Evolutionary conservation across 1,284 basidiomycete genomes (phyloP).

Genomic region (Sanguinoderma infundibulare): DNA sequence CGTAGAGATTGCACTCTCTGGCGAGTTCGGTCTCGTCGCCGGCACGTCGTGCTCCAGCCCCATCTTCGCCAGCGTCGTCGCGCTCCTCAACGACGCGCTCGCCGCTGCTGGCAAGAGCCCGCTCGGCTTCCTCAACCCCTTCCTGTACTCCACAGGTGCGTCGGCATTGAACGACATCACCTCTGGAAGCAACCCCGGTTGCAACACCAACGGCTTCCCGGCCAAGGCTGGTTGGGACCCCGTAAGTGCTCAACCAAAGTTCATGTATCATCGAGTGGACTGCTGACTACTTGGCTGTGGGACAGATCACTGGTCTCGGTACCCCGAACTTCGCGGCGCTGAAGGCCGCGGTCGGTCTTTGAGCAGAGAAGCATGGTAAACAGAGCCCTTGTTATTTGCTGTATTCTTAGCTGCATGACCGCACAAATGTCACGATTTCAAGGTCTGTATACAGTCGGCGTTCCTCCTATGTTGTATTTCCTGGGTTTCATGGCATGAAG

Average conservation of each 20-base stretch:
- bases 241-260: background rate
- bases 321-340: slow-evolving; percentile 32
- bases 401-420: background rate
- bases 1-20: slow-evolving; percentile 35
- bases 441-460: background rate
- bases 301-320: slow-evolving; percentile 32
- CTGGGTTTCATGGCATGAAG: too few relatives aligned
- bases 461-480: too few relatives aligned
- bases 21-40: slow-evolving; percentile 48
- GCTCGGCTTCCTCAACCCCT: slow-evolving; percentile 56
- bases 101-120: slow-evolving; percentile 44
- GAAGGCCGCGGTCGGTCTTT: slow-evolving; percentile 6
- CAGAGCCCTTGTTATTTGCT: background rate
- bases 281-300: background rate
- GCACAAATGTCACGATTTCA: background rate
- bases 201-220: slow-evolving; percentile 42
- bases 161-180: slow-evolving; percentile 50
- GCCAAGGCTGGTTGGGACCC: slow-evolving; percentile 42
- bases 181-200: slow-evolving; percentile 34
- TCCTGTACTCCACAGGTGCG: slow-evolving; percentile 39
- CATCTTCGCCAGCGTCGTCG: slow-evolving; percentile 54
- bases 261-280: background rate
- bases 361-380: background rate
- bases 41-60: slow-evolving; percentile 57
- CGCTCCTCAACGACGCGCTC: slow-evolving; percentile 58